A percentile compares a stretch with the other conserved stretches of the same genome.
These are phyloP conservation scores for maize (Zea mays) DNA, from an alignment of 176 grass and related monocot species.

Conservation along the genomic window Zm-B73-REFERENCE-NAM-5.0 NC_050103.1:141067001-141067500, in stretches of 20 bases:
- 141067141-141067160: slow-evolving; percentile 39
- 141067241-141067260: slow-evolving; percentile 53
- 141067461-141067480: slow-evolving; percentile 66
- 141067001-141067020: slow-evolving; percentile 22
- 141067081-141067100: slow-evolving; percentile 63
- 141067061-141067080: slow-evolving; percentile 60
- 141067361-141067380: slow-evolving; percentile 46
- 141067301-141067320: slow-evolving; percentile 38
- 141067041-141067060: slow-evolving; percentile 69
- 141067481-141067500: slow-evolving; percentile 43
- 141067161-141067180: slow-evolving; percentile 41
- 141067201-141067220: slow-evolving; percentile 50
- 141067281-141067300: slow-evolving; percentile 16
- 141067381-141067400: slow-evolving; percentile 47
- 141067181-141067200: slow-evolving; percentile 38
- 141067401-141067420: slow-evolving; percentile 63
- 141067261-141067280: slow-evolving; percentile 49
- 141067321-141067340: slow-evolving; percentile 44
- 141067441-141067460: slow-evolving; percentile 49
- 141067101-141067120: slow-evolving; percentile 62
- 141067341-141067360: slow-evolving; percentile 48
- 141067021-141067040: slow-evolving; percentile 68
- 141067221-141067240: slow-evolving; percentile 64
- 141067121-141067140: slow-evolving; percentile 61
- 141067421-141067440: slow-evolving; percentile 61